Conservation (phyloP, 2,329 filamentous ascomycete genomes). For the Stachybotrys echinatus region DNA sequence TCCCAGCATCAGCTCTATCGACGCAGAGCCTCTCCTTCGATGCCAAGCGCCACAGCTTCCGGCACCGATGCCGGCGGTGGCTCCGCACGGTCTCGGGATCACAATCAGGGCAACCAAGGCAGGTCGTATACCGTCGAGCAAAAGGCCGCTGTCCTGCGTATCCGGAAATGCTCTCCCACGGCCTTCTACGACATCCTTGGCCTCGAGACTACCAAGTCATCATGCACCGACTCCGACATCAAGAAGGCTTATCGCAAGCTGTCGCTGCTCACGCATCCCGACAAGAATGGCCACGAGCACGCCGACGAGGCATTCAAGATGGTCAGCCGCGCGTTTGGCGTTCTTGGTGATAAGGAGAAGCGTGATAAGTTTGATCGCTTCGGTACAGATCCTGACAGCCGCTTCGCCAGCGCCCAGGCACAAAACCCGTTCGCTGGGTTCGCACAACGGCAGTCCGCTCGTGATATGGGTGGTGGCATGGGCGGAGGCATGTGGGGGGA, state of each 20-base stretch:
- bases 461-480: slow-evolving; percentile 41
- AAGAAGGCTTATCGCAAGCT: slow-evolving; percentile 98
- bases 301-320: slow-evolving; percentile 99
- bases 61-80: slow-evolving; percentile 44
- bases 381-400: slow-evolving; percentile 86
- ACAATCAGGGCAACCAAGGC: slow-evolving; percentile 71
- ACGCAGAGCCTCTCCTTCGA: slow-evolving; percentile 11
- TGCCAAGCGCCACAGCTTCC: slow-evolving; percentile 46
- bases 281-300: slow-evolving; percentile 95
- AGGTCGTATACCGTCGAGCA: slow-evolving; percentile 84
- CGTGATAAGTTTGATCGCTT: slow-evolving; percentile 75
- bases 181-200: slow-evolving; percentile 95
- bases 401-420: slow-evolving; percentile 64
- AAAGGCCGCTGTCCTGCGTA: slow-evolving; percentile 83
- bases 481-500: slow-evolving; percentile 65
- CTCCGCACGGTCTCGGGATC: slow-evolving; percentile 50
- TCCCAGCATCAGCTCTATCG: neutral
- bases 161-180: slow-evolving; percentile 76
- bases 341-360: slow-evolving; percentile 91
- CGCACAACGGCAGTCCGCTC: slow-evolving; percentile 36
- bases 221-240: slow-evolving; percentile 75
- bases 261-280: slow-evolving; percentile 90
- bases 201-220: slow-evolving; percentile 57
- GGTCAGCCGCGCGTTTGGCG: slow-evolving; percentile 89
- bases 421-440: slow-evolving; percentile 62